Evolutionary conservation across 371 early-diverging fungal genomes (phyloP).

Genomic region (Mucor circinelloides): DNA sequence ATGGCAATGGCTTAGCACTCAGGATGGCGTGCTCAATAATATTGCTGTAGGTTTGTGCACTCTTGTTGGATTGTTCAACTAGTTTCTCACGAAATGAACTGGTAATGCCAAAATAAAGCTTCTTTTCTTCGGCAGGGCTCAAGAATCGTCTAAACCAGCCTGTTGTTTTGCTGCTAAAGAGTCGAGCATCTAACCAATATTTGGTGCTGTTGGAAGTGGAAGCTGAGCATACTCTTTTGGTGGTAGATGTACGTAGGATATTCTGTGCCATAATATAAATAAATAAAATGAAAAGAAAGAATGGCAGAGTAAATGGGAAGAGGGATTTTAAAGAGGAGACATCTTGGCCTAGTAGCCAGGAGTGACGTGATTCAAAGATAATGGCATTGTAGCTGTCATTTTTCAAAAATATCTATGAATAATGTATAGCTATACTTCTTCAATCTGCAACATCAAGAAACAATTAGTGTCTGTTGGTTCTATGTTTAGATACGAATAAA

Average conservation of each 20-base stretch:
- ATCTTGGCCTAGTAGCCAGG: too few relatives aligned
- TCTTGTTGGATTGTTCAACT: constrained; percentile 30
- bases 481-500: too few relatives aligned
- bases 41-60: constrained; percentile 34
- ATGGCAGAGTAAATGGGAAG: not conserved
- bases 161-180: constrained; percentile 8
- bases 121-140: constrained; percentile 44
- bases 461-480: too few relatives aligned
- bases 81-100: constrained; percentile 45
- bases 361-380: too few relatives aligned
- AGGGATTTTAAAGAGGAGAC: not conserved
- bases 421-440: too few relatives aligned
- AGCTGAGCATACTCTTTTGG: not conserved
- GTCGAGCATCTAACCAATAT: not conserved
- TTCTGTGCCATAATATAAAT: constrained; percentile 4
- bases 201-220: not conserved
- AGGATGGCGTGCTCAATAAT: constrained; percentile 49
- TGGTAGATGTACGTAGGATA: constrained; percentile 1
- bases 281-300: not conserved
- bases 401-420: too few relatives aligned
- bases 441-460: too few relatives aligned
- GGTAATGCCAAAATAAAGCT: constrained; percentile 43
- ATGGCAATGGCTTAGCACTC: not conserved
- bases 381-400: too few relatives aligned
- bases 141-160: constrained; percentile 45